These are phyloP conservation scores for Monosporozyma aquatica DNA, from an alignment of 805 yeast genomes.

Conservation along the genomic window DNA sequence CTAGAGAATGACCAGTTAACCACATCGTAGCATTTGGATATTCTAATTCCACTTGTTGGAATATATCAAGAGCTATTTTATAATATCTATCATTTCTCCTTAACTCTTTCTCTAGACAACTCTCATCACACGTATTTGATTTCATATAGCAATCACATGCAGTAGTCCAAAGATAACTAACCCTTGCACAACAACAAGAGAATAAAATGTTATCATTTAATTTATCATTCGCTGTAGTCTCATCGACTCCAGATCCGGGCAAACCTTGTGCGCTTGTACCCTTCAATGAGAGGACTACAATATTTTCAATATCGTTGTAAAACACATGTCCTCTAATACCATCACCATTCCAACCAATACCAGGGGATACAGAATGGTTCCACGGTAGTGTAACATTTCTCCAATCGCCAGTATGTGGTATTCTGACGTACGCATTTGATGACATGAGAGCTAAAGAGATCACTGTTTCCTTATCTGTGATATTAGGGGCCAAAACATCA, in stretches of 20 bases:
- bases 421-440: constrained; percentile 79
- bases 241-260: constrained; percentile 67
- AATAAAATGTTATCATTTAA: constrained; percentile 80
- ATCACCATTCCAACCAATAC: constrained; percentile 79
- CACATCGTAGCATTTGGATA: constrained; percentile 73
- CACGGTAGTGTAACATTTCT: constrained; percentile 60
- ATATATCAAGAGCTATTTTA: constrained; percentile 67
- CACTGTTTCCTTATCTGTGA: constrained; percentile 65
- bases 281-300: constrained; percentile 71
- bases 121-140: constrained; percentile 80
- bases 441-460: constrained; percentile 74
- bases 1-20: constrained; percentile 93
- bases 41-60: constrained; percentile 52
- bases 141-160: constrained; percentile 88
- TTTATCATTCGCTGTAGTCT: constrained; percentile 74
- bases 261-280: constrained; percentile 85
- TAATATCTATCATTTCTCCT: constrained; percentile 72
- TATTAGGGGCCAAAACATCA: constrained; percentile 55
- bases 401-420: constrained; percentile 82
- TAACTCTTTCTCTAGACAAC: constrained; percentile 72
- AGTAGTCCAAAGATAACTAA: constrained; percentile 84
- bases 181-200: constrained; percentile 93
- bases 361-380: constrained; percentile 40
- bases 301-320: constrained; percentile 45
- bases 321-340: constrained; percentile 92